phyloP scores from a whole-genome alignment of 352 stramenopile genomes.

The Paralagenidium karlingii region DNA sequence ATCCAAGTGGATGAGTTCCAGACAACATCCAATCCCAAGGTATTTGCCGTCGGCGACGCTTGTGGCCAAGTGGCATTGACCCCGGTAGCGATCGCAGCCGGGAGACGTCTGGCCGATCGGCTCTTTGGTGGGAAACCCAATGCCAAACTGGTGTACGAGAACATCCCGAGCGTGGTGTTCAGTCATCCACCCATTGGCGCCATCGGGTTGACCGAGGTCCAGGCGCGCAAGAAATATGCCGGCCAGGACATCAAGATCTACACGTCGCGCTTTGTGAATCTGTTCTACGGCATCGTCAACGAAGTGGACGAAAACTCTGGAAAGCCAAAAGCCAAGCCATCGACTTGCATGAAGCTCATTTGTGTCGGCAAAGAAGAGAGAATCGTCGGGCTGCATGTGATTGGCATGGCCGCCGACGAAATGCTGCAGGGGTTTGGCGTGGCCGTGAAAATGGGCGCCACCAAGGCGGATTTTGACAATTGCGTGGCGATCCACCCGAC shows the following conservation, averaged over 20 bases:
- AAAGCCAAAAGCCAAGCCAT: slow-evolving; percentile 68
- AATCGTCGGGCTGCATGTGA: slow-evolving; percentile 96
- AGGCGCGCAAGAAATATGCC: slow-evolving; percentile 84
- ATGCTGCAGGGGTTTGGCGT: slow-evolving; percentile 99
- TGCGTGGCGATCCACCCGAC: slow-evolving; percentile 95
- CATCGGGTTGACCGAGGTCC: slow-evolving; percentile 85
- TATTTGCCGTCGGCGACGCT: slow-evolving; percentile 74
- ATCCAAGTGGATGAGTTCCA: slow-evolving; percentile 85
- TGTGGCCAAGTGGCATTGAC: slow-evolving; percentile 60
- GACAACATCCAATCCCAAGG: slow-evolving; percentile 71
- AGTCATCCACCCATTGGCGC: slow-evolving; percentile 93
- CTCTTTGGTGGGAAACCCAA: slow-evolving; percentile 65
- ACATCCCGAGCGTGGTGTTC: slow-evolving; percentile 94
- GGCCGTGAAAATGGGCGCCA: slow-evolving; percentile 97
- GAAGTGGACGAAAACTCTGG: slow-evolving; percentile 18
- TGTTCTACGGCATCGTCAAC: slow-evolving; percentile 90
- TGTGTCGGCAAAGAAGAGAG: slow-evolving; percentile 77
- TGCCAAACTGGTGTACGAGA: slow-evolving; percentile 76
- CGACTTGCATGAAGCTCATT: slow-evolving; percentile 94
- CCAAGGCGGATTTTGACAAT: slow-evolving; percentile 95
- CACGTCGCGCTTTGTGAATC: slow-evolving; percentile 89
- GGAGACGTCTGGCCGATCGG: slow-evolving; percentile 69
- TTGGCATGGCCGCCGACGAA: slow-evolving; percentile 92
- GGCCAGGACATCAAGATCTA: slow-evolving; percentile 89
- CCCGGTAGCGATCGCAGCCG: slow-evolving; percentile 78